Evolutionary conservation across 441 rosid species (phyloP).

Genomic region (Jatropha podagrica): DNA sequence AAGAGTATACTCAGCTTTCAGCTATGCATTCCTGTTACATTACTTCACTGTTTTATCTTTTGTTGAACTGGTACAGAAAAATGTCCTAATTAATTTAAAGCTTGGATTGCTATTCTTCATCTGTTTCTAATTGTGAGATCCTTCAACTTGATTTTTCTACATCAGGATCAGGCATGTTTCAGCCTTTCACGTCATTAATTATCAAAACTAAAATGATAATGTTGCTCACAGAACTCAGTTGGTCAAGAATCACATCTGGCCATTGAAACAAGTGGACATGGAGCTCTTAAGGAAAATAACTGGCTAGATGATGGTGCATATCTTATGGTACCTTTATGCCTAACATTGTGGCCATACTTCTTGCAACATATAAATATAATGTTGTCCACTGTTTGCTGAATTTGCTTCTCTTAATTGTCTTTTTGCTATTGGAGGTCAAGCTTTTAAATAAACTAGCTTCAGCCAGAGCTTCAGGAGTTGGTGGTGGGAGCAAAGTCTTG

Average conservation of each 20-base stretch:
- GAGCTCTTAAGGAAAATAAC: constrained; percentile 93
- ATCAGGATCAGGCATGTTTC: neutral
- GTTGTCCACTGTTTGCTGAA: neutral
- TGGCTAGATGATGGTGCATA: constrained; percentile 99
- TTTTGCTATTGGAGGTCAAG: constrained; percentile 60
- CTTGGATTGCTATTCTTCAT: neutral
- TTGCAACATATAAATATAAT: neutral
- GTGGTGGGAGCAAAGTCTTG: constrained; percentile 81
- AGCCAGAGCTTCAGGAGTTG: constrained; percentile 71
- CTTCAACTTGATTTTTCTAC: neutral
- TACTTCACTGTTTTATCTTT: neutral
- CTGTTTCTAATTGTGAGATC: neutral
- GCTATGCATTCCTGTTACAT: too few species aligned
- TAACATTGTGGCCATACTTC: constrained; percentile 8
- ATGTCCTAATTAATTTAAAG: neutral
- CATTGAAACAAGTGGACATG: constrained; percentile 97
- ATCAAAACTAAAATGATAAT: constrained; percentile 14
- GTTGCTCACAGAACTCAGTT: constrained; percentile 63
- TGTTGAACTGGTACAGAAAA: neutral
- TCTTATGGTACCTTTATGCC: constrained; percentile 67
- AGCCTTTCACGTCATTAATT: neutral
- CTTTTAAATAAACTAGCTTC: constrained; percentile 91
- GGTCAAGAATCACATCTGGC: constrained; percentile 96
- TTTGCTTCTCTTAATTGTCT: neutral
- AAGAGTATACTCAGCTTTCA: too few species aligned